Evolutionary conservation across 345 rosid species (phyloP).

Genomic region (Kernera saxatilis): DNA sequence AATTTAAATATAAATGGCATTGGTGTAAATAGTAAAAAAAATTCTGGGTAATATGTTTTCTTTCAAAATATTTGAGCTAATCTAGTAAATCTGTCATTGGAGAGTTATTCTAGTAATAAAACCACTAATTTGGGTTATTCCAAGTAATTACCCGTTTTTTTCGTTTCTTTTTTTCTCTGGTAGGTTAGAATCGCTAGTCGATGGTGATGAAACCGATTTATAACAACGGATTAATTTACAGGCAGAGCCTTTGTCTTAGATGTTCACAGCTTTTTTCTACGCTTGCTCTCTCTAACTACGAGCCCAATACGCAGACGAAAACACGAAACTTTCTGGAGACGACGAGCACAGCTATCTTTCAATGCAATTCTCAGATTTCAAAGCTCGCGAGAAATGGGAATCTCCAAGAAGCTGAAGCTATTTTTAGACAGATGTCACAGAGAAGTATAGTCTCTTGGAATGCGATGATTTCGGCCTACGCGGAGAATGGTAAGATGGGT

Average conservation of each 20-base stretch:
- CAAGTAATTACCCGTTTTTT: too few species aligned
- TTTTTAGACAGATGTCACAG: constrained; percentile 51
- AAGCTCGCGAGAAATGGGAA: constrained; percentile 53
- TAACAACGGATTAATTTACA: constrained; percentile 2
- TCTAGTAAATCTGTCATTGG: too few species aligned
- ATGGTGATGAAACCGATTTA: constrained; percentile 7
- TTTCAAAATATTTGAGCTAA: too few species aligned
- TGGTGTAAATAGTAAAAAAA: too few species aligned
- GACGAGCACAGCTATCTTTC: constrained; percentile 30
- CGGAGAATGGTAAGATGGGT: constrained; percentile 46
- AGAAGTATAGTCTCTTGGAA: constrained; percentile 64
- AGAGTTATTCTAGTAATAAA: too few species aligned
- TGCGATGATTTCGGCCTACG: constrained; percentile 68
- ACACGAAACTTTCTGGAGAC: neutral
- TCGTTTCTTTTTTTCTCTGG: neutral
- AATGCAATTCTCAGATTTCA: constrained; percentile 63
- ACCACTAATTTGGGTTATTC: too few species aligned
- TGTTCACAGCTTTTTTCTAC: neutral
- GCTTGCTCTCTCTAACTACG: neutral
- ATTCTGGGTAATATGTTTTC: too few species aligned
- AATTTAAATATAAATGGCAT: too few species aligned
- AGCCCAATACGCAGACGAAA: neutral
- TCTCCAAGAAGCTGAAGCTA: constrained; percentile 48
- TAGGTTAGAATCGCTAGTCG: neutral
- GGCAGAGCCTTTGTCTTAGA: neutral